phyloP scores from a whole-genome alignment of 495 filamentous ascomycete species.

The Talaromyces liani region DNA sequence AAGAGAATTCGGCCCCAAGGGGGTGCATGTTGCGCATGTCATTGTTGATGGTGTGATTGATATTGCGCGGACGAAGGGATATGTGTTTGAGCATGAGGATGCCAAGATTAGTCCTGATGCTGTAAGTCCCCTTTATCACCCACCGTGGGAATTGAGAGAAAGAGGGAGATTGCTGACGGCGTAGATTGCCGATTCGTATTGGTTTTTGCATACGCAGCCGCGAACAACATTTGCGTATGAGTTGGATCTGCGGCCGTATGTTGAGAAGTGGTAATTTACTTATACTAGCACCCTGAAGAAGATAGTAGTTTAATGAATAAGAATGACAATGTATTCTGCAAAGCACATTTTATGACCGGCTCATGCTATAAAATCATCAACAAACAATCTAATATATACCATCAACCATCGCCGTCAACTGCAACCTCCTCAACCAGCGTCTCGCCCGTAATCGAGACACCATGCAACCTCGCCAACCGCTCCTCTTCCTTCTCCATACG shows the following conservation, averaged over 20 bases:
- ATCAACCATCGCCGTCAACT: constrained; percentile 6
- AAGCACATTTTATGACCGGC: not conserved
- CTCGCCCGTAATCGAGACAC: constrained; percentile 9
- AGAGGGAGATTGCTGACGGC: too few species aligned
- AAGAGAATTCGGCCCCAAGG: constrained; percentile 81
- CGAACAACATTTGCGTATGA: constrained; percentile 75
- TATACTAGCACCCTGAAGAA: not conserved
- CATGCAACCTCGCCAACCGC: constrained; percentile 30
- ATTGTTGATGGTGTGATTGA: constrained; percentile 89
- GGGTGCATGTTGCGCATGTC: constrained; percentile 80
- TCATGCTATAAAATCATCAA: not conserved
- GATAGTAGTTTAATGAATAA: not conserved
- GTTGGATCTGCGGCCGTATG: constrained; percentile 71
- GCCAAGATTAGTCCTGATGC: constrained; percentile 74
- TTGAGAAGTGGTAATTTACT: constrained; percentile 60
- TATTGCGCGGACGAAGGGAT: constrained; percentile 62
- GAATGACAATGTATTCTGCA: not conserved
- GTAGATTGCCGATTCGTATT: constrained; percentile 86
- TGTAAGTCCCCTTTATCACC: too few species aligned
- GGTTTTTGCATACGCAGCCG: constrained; percentile 82
- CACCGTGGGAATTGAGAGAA: too few species aligned
- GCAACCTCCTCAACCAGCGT: constrained; percentile 1
- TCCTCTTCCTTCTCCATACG: constrained; percentile 37
- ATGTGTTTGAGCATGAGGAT: constrained; percentile 52
- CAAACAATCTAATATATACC: not conserved